phyloP scores from a whole-genome alignment of 768 basidiomycete genomes.

The Pleurotus tuber-regium region DNA sequence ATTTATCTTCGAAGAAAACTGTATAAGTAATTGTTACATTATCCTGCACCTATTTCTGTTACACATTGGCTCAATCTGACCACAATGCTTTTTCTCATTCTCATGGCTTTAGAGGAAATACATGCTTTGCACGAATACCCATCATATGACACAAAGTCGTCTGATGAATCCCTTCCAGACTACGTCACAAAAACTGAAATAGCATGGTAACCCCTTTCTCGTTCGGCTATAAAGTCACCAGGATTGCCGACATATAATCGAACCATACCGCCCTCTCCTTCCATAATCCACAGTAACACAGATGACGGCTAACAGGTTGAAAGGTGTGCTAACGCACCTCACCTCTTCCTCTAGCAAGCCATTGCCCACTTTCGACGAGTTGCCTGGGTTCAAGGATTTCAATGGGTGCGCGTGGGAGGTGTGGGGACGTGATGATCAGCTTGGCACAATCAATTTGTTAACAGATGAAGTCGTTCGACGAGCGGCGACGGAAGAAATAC shows the following conservation, averaged over 20 bases:
- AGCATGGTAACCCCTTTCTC: neutral
- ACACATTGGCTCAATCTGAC: neutral
- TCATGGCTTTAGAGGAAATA: neutral
- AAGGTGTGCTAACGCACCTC: constrained; percentile 27
- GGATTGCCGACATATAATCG: no score
- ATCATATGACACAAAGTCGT: neutral
- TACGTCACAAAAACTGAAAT: neutral
- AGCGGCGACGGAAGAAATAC: constrained; percentile 56
- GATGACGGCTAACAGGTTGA: constrained; percentile 32
- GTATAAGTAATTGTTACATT: constrained; percentile 8
- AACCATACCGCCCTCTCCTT: no score
- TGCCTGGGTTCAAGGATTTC: constrained; percentile 47
- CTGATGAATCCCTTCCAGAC: neutral
- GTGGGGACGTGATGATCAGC: constrained; percentile 63
- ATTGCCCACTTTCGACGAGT: constrained; percentile 35
- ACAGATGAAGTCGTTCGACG: constrained; percentile 60
- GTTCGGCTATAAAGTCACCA: constrained; percentile 2
- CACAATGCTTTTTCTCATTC: neutral
- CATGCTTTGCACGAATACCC: no score
- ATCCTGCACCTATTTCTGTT: constrained; percentile 1
- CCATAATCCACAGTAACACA: neutral
- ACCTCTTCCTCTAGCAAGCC: constrained; percentile 6
- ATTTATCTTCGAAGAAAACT: neutral
- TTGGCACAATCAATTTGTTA: constrained; percentile 66
- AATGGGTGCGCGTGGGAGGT: constrained; percentile 68